phyloP scores from a whole-genome alignment of 2,329 filamentous ascomycete genomes.

The Teratosphaeria nubilosa region DNA sequence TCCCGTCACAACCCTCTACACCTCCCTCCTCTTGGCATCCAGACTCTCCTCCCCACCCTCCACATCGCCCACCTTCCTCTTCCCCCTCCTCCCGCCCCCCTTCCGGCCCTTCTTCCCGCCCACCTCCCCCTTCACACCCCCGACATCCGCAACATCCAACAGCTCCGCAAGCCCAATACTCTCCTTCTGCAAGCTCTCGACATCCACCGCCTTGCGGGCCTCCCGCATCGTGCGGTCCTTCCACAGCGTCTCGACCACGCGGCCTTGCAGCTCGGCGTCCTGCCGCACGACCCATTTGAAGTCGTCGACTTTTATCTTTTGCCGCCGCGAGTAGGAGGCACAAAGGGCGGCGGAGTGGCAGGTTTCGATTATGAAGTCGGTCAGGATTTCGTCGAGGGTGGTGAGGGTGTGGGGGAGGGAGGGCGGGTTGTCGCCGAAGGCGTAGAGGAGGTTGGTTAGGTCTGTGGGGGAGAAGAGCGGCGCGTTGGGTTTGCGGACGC shows the following conservation, averaged over 20 bases:
- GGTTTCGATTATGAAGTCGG: constrained; percentile 90
- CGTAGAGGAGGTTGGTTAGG: constrained; percentile 56
- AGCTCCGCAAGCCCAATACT: constrained; percentile 24
- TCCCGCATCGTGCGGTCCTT: constrained; percentile 81
- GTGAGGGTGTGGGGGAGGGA: constrained; percentile 77
- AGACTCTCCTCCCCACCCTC: neutral
- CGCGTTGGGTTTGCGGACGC: constrained; percentile 34
- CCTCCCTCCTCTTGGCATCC: neutral
- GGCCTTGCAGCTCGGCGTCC: constrained; percentile 75
- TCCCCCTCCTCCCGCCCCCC: constrained; percentile 11
- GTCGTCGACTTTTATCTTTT: constrained; percentile 97
- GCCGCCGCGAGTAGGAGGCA: constrained; percentile 75
- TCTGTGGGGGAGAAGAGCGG: constrained; percentile 36
- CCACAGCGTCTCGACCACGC: constrained; percentile 79
- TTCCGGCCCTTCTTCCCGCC: constrained; percentile 10
- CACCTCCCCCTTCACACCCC: constrained; percentile 22
- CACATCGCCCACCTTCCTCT: constrained; percentile 3
- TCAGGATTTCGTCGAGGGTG: constrained; percentile 87
- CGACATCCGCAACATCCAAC: constrained; percentile 42
- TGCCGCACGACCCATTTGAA: constrained; percentile 88
- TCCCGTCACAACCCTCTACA: neutral
- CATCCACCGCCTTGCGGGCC: constrained; percentile 64
- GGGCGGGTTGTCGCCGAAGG: constrained; percentile 62
- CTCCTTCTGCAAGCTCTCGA: constrained; percentile 51
- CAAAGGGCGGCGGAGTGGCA: constrained; percentile 81